Evolutionary conservation across 2,329 filamentous ascomycete species (phyloP), one percentile per base, ranked within the genome.

Genomic region (Colletotrichum noveboracense): DNA sequence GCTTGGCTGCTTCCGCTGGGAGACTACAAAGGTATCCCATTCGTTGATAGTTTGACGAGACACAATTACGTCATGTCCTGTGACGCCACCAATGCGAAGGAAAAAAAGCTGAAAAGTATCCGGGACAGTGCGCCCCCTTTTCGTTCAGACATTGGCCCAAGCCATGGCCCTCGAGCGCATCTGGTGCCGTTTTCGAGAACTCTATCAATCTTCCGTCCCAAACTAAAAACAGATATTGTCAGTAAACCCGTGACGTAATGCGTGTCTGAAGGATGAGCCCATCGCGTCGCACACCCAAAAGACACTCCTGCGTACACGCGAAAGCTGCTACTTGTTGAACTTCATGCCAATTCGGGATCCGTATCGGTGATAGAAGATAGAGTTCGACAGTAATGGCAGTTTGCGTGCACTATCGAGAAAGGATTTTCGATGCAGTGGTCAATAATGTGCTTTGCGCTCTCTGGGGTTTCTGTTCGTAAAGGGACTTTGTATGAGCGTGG

Each of bases 41-140:
- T 73, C 73, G 73, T 24, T 32, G 32, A 32, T 24, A 30, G 13
- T 30, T 58, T 64, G 21, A 58, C 16, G 43, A 67, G 38, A 72
- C 62, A 76, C 36, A 70, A 52, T 66, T 76, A 75, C 74, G 74
- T 76, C 74, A 76, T 73, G 64, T 24, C 24, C 64, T 36, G 36
- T 60, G 64, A 73, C 73, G 73, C 70, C 73, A 75, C 73, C 70
- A 68, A 58, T 65, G 38, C 58, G 14, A 32, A 30, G 32, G 55
- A 14, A 48, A 52, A 73, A 48, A 32, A 38, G 58, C 26, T 66
- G 60, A 66, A 72, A 28, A 62, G 65, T 65, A 55, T 38, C 43
- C 28, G 58, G 48, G 66, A 74, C 74, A 76, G 65, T 76, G 70
- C 58, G 65, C 60, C 56, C 67, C 52, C 34, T 32, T 60, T 66